phyloP scores from a whole-genome alignment of 2,329 filamentous ascomycete genomes.

The Fusarium pseudograminearum region DNA sequence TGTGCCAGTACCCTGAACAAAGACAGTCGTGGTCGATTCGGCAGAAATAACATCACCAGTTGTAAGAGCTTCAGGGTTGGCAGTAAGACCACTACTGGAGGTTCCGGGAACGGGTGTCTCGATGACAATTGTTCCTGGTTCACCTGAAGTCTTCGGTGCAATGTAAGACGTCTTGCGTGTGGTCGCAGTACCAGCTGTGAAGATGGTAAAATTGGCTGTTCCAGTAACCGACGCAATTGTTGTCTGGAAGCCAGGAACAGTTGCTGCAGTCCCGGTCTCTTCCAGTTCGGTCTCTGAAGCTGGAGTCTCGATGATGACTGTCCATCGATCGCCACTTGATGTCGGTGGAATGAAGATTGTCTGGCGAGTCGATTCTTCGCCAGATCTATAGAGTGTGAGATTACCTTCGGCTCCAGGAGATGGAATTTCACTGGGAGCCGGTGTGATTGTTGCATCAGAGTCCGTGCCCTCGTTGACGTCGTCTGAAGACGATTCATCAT shows the following conservation, averaged over 20 bases:
- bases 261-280: slow-evolving; percentile 3
- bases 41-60: neutral
- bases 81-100: neutral
- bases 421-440: neutral
- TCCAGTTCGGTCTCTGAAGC: neutral
- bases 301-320: slow-evolving; percentile 16
- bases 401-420: neutral
- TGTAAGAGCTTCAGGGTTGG: neutral
- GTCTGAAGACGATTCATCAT: neutral
- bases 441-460: neutral
- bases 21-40: neutral
- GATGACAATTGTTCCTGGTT: slow-evolving; percentile 20
- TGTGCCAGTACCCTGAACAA: neutral
- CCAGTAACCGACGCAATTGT: neutral
- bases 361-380: neutral
- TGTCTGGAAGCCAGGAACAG: slow-evolving; percentile 8
- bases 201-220: slow-evolving; percentile 12
- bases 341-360: slow-evolving; percentile 18
- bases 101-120: slow-evolving; percentile 1
- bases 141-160: neutral
- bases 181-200: neutral
- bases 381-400: slow-evolving; percentile 16
- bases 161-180: slow-evolving; percentile 5
- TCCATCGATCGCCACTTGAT: slow-evolving; percentile 4
- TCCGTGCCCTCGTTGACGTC: neutral